Evolutionary conservation across 768 basidiomycete genomes (phyloP).

Genomic region (Macrolepiota albuminosa): DNA sequence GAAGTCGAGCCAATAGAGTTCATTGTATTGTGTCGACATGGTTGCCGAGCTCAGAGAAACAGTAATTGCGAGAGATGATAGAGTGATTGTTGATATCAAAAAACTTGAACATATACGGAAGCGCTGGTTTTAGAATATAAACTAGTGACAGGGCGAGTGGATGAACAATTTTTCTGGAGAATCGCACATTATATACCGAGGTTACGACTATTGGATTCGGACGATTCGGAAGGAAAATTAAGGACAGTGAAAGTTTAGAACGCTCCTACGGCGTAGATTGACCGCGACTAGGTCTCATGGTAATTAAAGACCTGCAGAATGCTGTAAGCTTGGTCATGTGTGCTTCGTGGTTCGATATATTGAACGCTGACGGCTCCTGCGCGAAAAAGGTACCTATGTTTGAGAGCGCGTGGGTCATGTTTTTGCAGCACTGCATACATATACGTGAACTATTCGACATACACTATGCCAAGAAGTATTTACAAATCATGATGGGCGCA

Average conservation of each 20-base stretch:
- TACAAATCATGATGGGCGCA: background rate
- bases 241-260: background rate
- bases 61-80: background rate
- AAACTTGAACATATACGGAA: background rate
- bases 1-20: background rate
- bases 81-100: background rate
- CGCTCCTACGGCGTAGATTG: background rate
- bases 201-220: background rate
- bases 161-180: background rate
- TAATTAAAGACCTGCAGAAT: background rate
- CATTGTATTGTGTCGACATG: background rate
- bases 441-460: background rate
- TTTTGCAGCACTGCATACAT: background rate
- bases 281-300: background rate
- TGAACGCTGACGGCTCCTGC: background rate
- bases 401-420: no score
- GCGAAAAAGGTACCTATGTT: background rate
- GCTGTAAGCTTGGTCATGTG: background rate
- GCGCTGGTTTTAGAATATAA: background rate
- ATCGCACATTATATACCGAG: background rate
- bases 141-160: background rate
- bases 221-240: no score
- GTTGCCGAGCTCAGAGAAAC: background rate
- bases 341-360: background rate
- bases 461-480: background rate